Percentiles rank a stretch among this genome's conserved stretches.
phyloP scores from a whole-genome alignment of 2,329 filamentous ascomycete genomes.

The Akanthomyces muscarius region DNA sequence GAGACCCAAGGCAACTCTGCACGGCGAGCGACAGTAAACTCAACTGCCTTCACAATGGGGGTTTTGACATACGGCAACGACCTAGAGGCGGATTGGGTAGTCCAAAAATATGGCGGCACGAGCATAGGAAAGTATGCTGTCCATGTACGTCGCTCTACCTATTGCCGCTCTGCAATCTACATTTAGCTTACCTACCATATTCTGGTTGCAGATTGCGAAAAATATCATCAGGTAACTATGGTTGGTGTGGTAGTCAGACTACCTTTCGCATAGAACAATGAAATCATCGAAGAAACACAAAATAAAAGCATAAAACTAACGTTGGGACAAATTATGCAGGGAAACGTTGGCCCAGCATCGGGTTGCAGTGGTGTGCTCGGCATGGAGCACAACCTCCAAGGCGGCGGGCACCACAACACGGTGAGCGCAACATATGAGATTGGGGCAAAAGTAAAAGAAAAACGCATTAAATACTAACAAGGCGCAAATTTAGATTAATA shows the following conservation, averaged over 20 bases:
- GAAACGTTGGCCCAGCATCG: neutral
- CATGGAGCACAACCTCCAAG: neutral
- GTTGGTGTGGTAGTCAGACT: neutral
- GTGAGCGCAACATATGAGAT: neutral
- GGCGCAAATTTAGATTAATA: neutral
- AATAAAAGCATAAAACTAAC: constrained; percentile 16
- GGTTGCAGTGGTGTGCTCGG: constrained; percentile 12
- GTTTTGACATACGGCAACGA: neutral
- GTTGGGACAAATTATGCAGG: neutral
- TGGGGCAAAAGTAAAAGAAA: too few relatives aligned
- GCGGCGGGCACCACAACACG: constrained; percentile 3
- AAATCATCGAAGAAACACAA: neutral
- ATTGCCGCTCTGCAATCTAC: too few relatives aligned
- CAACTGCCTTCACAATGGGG: neutral
- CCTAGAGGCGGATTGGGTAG: neutral
- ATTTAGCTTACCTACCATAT: neutral
- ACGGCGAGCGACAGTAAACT: neutral
- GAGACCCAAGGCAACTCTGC: too few relatives aligned
- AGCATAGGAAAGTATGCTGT: constrained; percentile 9
- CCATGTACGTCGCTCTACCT: neutral
- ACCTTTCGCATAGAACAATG: neutral
- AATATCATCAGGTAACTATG: neutral
- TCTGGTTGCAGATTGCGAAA: neutral
- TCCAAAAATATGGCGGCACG: constrained; percentile 11
- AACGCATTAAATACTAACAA: neutral